phyloP scores from a whole-genome alignment of 2,329 filamentous ascomycete genomes.

The Atkinsonella texensis region DNA sequence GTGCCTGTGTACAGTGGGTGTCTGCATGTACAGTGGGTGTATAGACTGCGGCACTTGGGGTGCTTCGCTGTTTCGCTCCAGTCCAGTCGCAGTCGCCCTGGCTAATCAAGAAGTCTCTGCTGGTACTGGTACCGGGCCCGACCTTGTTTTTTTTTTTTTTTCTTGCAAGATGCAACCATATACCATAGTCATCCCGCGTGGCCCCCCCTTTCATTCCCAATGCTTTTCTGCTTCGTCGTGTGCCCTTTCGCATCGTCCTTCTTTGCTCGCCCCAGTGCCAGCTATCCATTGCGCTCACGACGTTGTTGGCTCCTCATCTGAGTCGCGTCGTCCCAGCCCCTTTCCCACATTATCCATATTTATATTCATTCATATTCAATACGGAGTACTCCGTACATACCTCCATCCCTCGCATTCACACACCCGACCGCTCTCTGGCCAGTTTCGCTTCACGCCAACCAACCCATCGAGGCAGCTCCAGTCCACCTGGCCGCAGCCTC shows the following conservation, averaged over 20 bases:
- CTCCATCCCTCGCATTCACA: too few relatives aligned
- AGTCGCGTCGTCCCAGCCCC: constrained; percentile 4
- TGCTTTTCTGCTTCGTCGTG: neutral
- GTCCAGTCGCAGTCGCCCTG: neutral
- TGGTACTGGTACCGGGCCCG: neutral
- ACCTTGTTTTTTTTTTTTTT: neutral
- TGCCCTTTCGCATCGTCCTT: neutral
- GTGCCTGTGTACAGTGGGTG: neutral
- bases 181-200: neutral
- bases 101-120: neutral
- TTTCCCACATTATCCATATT: neutral
- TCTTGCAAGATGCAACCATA: neutral
- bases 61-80: neutral
- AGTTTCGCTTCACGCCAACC: neutral
- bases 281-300: neutral
- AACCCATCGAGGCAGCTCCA: neutral
- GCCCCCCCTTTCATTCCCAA: neutral
- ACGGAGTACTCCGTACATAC: too few relatives aligned
- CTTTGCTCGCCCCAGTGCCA: neutral
- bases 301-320: neutral
- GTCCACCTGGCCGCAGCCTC: neutral
- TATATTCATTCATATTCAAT: too few relatives aligned
- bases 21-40: neutral
- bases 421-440: neutral
- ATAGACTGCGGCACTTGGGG: too few relatives aligned